A percentile compares a stretch with the other conserved stretches of the same genome.
Evolutionary conservation across 257 asterid species (phyloP).

Genomic region (Solanum dulcamara): DNA sequence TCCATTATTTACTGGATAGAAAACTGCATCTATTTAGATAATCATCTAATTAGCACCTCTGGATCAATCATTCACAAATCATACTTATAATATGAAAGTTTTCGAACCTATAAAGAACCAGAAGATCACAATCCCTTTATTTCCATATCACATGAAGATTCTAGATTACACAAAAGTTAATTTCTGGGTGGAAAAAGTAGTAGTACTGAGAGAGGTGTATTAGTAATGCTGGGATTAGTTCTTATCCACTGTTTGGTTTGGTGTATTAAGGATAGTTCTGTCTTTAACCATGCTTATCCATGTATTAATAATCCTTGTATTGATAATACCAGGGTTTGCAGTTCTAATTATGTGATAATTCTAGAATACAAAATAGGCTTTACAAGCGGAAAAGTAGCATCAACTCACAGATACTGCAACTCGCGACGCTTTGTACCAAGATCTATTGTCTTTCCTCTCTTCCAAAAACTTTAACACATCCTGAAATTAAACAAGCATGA

Average conservation of each 20-base stretch:
- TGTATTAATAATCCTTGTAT: neutral
- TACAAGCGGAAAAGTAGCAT: neutral
- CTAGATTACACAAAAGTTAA: neutral
- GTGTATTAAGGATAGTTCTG: neutral
- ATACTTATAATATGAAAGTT: neutral
- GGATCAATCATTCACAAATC: neutral
- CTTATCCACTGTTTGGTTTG: neutral
- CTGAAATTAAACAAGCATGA: constrained; percentile 21
- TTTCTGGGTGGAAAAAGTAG: neutral
- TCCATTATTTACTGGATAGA: neutral
- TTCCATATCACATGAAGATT: neutral
- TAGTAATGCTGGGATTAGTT: no score
- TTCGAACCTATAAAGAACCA: neutral
- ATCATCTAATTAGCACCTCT: neutral
- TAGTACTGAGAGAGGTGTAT: no score
- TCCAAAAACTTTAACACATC: constrained; percentile 65
- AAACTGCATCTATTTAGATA: neutral
- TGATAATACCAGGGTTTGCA: neutral
- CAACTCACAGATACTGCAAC: constrained; percentile 72
- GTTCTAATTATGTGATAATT: neutral
- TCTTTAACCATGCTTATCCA: neutral
- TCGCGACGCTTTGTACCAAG: constrained; percentile 82
- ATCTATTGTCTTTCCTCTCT: constrained; percentile 59
- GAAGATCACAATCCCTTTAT: neutral
- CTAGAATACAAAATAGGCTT: neutral